Conservation (phyloP, 495 filamentous ascomycete genomes). For the Astrothelium macrocarpum region DNA sequence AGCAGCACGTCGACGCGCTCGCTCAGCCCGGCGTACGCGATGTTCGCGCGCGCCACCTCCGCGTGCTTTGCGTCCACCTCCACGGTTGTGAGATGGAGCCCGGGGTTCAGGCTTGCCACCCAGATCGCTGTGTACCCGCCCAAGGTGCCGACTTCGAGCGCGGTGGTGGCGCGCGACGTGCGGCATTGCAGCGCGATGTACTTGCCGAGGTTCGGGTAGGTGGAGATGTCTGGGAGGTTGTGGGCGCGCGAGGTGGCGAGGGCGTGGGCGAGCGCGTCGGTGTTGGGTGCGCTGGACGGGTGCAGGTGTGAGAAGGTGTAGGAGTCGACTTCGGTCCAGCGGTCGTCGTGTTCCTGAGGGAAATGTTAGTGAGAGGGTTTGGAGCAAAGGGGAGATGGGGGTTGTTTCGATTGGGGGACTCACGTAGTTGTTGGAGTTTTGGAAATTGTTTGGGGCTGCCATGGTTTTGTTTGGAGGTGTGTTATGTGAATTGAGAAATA, state of each 20-base stretch:
- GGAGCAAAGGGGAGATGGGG: neutral
- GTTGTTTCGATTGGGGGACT: conserved; percentile 8
- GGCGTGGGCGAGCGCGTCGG: conserved; percentile 18
- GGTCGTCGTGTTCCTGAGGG: conserved; percentile 12
- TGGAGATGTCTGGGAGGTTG: conserved; percentile 25
- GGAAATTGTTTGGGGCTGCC: conserved; percentile 12
- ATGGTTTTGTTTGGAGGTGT: neutral
- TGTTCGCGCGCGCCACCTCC: conserved; percentile 23
- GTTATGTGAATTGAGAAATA: neutral
- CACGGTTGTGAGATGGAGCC: conserved; percentile 23
- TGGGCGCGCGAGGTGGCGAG: conserved; percentile 13
- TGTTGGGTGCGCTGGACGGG: conserved; percentile 8
- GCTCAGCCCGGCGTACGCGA: conserved; percentile 23
- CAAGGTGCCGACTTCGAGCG: conserved; percentile 31
- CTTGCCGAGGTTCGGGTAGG: conserved; percentile 17
- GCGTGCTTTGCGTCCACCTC: conserved; percentile 25
- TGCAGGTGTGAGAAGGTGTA: conserved; percentile 14
- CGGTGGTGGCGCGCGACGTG: conserved; percentile 19
- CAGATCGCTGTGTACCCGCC: conserved; percentile 31
- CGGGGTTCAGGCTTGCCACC: conserved; percentile 21
- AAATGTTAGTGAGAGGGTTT: neutral
- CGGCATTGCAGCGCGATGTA: conserved; percentile 25
- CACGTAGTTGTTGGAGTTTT: neutral
- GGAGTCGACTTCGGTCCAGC: conserved; percentile 21
- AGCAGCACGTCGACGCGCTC: conserved; percentile 27